phyloP scores from a whole-genome alignment of 768 basidiomycete species.

The Amanita inopinata region DNA sequence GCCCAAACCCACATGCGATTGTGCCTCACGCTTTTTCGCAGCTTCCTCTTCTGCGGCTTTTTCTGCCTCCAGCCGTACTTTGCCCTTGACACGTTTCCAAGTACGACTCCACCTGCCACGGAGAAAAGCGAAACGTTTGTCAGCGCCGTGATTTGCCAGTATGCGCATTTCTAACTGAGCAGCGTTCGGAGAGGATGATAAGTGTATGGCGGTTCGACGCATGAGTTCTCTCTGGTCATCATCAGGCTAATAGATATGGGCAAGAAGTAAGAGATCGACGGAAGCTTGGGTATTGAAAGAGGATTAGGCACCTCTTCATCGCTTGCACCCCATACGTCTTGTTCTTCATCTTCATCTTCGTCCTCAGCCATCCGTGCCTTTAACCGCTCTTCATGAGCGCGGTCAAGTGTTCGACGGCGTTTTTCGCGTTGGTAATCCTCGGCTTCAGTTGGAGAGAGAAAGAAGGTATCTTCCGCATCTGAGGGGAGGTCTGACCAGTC shows the following conservation, averaged over 20 bases:
- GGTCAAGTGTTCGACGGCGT: constrained; percentile 51
- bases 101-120: constrained; percentile 61
- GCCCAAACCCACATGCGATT: constrained; percentile 26
- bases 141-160: constrained; percentile 73
- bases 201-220: constrained; percentile 60
- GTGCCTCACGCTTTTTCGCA: neutral
- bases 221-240: constrained; percentile 56
- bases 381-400: constrained; percentile 54
- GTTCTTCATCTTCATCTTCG: constrained; percentile 24
- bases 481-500: constrained; percentile 86
- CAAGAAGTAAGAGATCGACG: no score
- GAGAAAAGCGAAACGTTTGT: constrained; percentile 74
- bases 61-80: constrained; percentile 22
- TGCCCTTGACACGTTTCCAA: constrained; percentile 52
- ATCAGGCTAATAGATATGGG: constrained; percentile 36
- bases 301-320: constrained; percentile 51
- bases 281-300: neutral
- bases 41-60: constrained; percentile 14
- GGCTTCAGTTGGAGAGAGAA: constrained; percentile 56
- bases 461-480: constrained; percentile 79
- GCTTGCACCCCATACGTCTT: constrained; percentile 55
- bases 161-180: constrained; percentile 83
- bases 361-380: constrained; percentile 42
- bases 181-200: constrained; percentile 64
- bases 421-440: constrained; percentile 63